phyloP scores from a whole-genome alignment of 164 flowering plant species.

The Amborella trichopoda region DNA sequence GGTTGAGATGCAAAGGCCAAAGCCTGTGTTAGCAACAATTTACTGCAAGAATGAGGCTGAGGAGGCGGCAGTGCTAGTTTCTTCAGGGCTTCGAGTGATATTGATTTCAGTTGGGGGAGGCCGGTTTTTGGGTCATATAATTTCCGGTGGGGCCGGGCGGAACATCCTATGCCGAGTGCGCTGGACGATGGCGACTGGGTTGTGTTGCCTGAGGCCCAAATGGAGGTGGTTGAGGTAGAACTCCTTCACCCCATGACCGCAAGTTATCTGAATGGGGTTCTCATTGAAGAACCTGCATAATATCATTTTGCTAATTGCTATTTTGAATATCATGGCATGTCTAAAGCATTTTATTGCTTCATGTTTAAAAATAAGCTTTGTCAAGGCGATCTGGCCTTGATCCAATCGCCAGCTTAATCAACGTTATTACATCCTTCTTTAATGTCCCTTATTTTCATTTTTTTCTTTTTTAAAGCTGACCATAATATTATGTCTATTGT shows the following conservation, averaged over 20 bases:
- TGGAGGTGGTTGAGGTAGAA: slow-evolving; percentile 7
- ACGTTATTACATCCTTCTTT: no score
- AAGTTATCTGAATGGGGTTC: no score
- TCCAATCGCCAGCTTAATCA: no score
- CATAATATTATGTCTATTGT: no score
- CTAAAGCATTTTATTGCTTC: no score
- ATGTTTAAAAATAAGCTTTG: no score
- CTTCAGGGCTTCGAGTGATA: slow-evolving; percentile 30
- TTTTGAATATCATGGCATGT: no score
- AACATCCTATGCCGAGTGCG: slow-evolving; percentile 24
- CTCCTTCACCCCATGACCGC: slow-evolving; percentile 8
- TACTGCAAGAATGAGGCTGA: slow-evolving; percentile 20
- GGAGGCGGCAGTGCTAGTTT: slow-evolving; percentile 43
- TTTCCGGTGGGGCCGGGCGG: slow-evolving; percentile 22
- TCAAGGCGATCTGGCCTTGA: no score
- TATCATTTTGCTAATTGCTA: no score
- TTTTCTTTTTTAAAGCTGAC: no score
- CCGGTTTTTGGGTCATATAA: slow-evolving; percentile 27
- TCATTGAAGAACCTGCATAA: no score
- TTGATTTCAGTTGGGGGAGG: slow-evolving; percentile 58
- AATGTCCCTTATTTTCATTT: no score
- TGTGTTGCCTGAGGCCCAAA: slow-evolving; percentile 11
- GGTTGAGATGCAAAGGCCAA: slow-evolving; percentile 48
- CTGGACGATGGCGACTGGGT: slow-evolving; percentile 25
- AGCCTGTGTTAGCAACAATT: slow-evolving; percentile 21